phyloP scores from a whole-genome alignment of 192 early-diverging fungal species.

The Coemansia sp. region DNA sequence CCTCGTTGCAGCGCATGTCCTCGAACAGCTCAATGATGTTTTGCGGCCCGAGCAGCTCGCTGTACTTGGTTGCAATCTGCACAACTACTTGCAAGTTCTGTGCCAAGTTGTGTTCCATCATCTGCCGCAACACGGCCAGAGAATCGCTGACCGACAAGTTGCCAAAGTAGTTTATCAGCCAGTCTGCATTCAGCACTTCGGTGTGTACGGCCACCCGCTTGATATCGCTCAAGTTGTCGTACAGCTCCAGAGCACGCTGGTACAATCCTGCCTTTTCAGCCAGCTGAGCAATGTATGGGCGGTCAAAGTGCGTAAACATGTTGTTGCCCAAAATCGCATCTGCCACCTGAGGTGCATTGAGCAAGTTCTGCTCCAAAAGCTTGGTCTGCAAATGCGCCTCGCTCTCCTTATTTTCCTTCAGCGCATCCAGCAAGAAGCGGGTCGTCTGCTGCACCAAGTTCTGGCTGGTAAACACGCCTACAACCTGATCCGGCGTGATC shows the following conservation, averaged over 20 bases:
- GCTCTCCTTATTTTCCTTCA: constrained; percentile 90
- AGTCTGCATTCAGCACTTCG: constrained; percentile 80
- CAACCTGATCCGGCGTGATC: constrained; percentile 83
- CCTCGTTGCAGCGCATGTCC: constrained; percentile 85
- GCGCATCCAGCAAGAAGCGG: constrained; percentile 91
- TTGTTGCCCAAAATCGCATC: constrained; percentile 96
- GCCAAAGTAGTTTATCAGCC: constrained; percentile 95
- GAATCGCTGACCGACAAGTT: constrained; percentile 94
- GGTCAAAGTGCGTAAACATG: constrained; percentile 96
- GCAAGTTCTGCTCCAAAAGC: constrained; percentile 95
- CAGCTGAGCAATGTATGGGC: constrained; percentile 81
- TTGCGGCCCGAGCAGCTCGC: constrained; percentile 85
- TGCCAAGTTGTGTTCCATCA: constrained; percentile 85
- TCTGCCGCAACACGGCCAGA: constrained; percentile 91
- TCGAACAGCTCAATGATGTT: constrained; percentile 93
- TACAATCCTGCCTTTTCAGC: constrained; percentile 98
- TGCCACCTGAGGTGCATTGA: constrained; percentile 96
- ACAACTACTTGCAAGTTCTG: constrained; percentile 96
- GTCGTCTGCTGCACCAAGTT: constrained; percentile 97
- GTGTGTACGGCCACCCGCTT: constrained; percentile 90
- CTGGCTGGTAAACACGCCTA: constrained; percentile 88
- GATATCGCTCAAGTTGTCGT: constrained; percentile 94
- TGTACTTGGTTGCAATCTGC: constrained; percentile 95
- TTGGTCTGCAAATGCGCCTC: constrained; percentile 92
- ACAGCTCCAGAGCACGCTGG: constrained; percentile 95